Evolutionary conservation across 768 basidiomycete species (phyloP).

Genomic region (Boletus subcaerulescens): DNA sequence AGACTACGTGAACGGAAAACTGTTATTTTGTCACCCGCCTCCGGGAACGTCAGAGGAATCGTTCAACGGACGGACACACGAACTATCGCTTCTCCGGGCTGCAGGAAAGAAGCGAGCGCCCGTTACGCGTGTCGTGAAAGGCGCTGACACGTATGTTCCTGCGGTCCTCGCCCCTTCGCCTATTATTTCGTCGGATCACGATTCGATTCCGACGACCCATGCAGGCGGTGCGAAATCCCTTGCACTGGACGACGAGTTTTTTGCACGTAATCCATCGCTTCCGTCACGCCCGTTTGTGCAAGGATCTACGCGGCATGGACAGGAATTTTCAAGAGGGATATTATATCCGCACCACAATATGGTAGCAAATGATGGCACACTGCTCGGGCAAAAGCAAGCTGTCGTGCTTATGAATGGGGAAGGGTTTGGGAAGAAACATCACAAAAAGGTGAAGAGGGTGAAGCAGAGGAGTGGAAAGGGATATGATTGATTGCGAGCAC

Average conservation of each 20-base stretch:
- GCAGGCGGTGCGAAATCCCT: conserved; percentile 51
- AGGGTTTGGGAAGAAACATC: conserved; percentile 68
- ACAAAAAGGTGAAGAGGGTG: conserved; percentile 75
- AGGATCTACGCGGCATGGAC: conserved; percentile 53
- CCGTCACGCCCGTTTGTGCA: conserved; percentile 64
- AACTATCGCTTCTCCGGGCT: conserved; percentile 54
- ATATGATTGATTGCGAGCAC: conserved; percentile 56
- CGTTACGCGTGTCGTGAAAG: conserved; percentile 77
- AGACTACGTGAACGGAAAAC: conserved; percentile 94
- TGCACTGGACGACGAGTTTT: conserved; percentile 82
- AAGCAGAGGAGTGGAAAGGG: conserved; percentile 94
- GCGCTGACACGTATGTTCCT: conserved; percentile 78
- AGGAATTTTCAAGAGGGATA: conserved; percentile 59
- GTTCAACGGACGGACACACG: conserved; percentile 75
- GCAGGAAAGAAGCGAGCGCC: conserved; percentile 88
- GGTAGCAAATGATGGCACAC: conserved; percentile 77
- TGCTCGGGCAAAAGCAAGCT: conserved; percentile 40
- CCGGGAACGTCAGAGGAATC: conserved; percentile 59
- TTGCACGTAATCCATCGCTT: conserved; percentile 52
- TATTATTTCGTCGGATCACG: conserved; percentile 10
- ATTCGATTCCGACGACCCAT: conserved; percentile 26
- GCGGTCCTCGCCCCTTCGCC: neutral
- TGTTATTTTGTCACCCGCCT: conserved; percentile 90
- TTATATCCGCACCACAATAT: conserved; percentile 83
- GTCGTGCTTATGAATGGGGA: conserved; percentile 41